phyloP scores from a whole-genome alignment of 202 grass and related monocot species.

The Panicum virgatum region DNA sequence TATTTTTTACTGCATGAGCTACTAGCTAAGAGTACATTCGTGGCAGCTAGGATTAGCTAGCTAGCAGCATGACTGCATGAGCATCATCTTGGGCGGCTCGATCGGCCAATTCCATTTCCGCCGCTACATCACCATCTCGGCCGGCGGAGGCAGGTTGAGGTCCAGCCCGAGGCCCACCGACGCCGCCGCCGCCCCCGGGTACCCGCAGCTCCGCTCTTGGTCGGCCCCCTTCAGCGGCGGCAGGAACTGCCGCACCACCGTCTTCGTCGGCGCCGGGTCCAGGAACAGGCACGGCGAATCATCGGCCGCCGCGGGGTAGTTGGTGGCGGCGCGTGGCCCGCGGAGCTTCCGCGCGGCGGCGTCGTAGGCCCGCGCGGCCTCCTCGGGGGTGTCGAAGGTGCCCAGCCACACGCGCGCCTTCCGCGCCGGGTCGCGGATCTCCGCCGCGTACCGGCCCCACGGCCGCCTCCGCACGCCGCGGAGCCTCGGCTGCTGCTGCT shows the following conservation, averaged over 20 bases:
- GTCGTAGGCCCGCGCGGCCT: too few relatives aligned
- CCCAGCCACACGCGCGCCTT: slow-evolving; percentile 46
- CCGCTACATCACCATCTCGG: background rate
- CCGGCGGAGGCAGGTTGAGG: slow-evolving; percentile 31
- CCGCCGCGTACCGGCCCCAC: slow-evolving; percentile 74
- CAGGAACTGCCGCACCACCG: background rate
- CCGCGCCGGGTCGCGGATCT: slow-evolving; percentile 63
- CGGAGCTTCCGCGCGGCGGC: too few relatives aligned
- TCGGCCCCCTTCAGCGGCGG: background rate
- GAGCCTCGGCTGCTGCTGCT: slow-evolving; percentile 33
- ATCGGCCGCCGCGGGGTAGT: too few relatives aligned
- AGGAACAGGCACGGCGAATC: background rate
- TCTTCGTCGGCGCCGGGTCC: background rate
- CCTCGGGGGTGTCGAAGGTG: slow-evolving; percentile 54
- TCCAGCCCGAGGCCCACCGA: background rate
- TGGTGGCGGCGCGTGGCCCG: too few relatives aligned
- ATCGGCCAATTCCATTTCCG: too few relatives aligned
- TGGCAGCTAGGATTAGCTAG: too few relatives aligned
- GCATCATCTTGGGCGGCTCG: too few relatives aligned
- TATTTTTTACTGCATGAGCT: too few relatives aligned
- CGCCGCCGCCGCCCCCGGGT: too few relatives aligned
- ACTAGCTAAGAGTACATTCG: too few relatives aligned
- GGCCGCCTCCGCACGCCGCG: slow-evolving; percentile 75
- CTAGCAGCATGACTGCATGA: too few relatives aligned
- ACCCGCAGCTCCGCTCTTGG: background rate